Evolutionary conservation across 148 eudicot genomes (phyloP).

Genomic region (Camellia sinensis): DNA sequence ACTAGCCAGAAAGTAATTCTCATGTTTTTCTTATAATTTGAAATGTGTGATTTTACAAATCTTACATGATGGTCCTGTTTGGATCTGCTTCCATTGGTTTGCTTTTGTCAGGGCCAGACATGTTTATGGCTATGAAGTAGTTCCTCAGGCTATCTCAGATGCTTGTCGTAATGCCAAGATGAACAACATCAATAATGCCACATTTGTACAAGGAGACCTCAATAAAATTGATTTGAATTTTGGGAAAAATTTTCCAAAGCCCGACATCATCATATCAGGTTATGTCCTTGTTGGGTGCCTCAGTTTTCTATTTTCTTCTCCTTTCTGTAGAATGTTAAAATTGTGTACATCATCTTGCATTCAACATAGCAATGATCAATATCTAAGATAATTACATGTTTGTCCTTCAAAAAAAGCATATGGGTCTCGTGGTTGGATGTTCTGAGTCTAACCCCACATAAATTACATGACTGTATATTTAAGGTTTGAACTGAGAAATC

Average conservation of each 20-base stretch:
- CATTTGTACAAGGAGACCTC: conserved; percentile 91
- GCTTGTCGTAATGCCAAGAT: conserved; percentile 73
- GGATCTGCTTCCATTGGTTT: conserved; percentile 14
- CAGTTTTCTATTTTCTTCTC: not conserved
- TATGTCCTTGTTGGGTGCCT: conserved; percentile 14
- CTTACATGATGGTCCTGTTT: conserved; percentile 4
- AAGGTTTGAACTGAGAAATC: not conserved
- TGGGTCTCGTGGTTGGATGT: too few species aligned
- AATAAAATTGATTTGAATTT: conserved; percentile 82
- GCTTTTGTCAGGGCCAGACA: conserved; percentile 57
- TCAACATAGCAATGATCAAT: not conserved
- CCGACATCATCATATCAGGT: conserved; percentile 94
- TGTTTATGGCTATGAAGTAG: conserved; percentile 95
- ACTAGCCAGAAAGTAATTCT: conserved; percentile 70
- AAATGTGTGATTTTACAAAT: not conserved
- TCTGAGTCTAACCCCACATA: too few species aligned
- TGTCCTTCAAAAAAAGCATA: too few species aligned
- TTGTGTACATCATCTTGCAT: not conserved
- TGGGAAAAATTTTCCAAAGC: conserved; percentile 73
- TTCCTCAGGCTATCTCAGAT: conserved; percentile 84
- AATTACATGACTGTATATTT: not conserved
- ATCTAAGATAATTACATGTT: not conserved
- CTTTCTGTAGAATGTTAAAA: not conserved
- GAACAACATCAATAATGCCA: conserved; percentile 76
- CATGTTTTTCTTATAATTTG: conserved; percentile 12